Percentiles rank a stretch among this genome's conserved stretches.
Evolutionary conservation across 306 rosid genomes (phyloP).

Genomic region (Citrullus mucosospermus): DNA sequence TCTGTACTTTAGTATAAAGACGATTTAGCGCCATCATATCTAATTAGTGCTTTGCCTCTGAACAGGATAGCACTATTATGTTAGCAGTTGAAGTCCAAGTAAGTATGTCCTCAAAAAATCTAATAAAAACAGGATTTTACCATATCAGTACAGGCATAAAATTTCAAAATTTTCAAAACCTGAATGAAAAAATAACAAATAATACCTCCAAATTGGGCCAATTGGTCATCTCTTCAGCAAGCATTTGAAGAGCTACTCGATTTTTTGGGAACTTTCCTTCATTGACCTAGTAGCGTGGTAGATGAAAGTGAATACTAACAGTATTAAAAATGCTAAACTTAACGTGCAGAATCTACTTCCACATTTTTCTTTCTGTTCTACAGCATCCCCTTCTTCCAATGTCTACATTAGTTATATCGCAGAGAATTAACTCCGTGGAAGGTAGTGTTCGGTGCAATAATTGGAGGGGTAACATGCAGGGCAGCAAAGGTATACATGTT

Average conservation of each 20-base stretch:
- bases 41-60: not conserved
- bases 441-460: not conserved
- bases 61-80: not conserved
- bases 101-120: not conserved
- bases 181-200: not conserved
- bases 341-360: not conserved
- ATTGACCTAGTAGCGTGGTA: constrained; percentile 41
- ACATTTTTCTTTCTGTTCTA: not conserved
- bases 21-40: not conserved
- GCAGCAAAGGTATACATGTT: not conserved
- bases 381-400: not conserved
- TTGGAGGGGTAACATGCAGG: not conserved
- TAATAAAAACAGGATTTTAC: not conserved
- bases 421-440: not conserved
- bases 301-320: constrained; percentile 1
- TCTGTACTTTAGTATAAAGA: not conserved
- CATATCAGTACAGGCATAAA: not conserved
- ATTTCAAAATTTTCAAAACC: not conserved
- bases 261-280: constrained; percentile 73
- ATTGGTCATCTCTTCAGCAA: constrained; percentile 75
- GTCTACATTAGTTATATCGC: not conserved
- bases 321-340: not conserved
- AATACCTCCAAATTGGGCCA: constrained; percentile 97
- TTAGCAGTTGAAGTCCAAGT: not conserved
- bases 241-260: constrained; percentile 46